Base-by-base conservation (phyloP, 345 rosid genomes). In the Melastoma malabathricum region DNA sequence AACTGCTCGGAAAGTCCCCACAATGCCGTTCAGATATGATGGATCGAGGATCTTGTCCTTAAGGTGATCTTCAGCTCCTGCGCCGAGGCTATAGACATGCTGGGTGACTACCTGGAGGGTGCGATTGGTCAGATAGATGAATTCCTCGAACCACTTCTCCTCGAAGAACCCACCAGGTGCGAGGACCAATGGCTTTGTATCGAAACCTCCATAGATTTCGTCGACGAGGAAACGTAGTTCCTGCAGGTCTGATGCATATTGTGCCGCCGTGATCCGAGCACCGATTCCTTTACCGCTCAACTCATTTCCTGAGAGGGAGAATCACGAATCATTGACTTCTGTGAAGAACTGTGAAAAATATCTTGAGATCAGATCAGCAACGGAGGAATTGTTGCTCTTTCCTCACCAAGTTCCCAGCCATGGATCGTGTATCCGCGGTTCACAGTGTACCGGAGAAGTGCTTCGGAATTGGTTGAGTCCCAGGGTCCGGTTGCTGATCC, bases 11-110 rank as follows among this genome's bases (percentile, higher is more conserved):
- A 72, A 73, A 43, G 60, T 18, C 15, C 46, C 14, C 0, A 60
- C 46, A 1, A 61, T 74, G 1, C 71, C 44, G 2, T 75, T 65
- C 3, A 81, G 81, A 29, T 63, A 61, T 2, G 77, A 66, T 10
- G 81, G 78, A 57, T 77, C 43, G 4, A 72, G 66, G 55, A 81
- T 78, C 72, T 73, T 72, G 22, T 71, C 61, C 15, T 57, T 46
- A 14, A 81, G 81, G 60, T 63, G 67, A 41, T 46, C 27, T 56
- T 77, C 70, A 44, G 45, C 67, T 18, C 83, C 87, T 80, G 68
- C 63, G 3, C 87, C 83, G 16, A 80, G 79, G 58, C 73, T 75
- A 56, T 80, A 80, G 39, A 80, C 70, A 58, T 80, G 87, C 7
- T 77, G 81, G 15, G 73, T 77, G 57, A 70, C 72, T 3, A 59